Conservation (phyloP, 352 stramenopile genomes). For the Phytophthora constricta region DNA sequence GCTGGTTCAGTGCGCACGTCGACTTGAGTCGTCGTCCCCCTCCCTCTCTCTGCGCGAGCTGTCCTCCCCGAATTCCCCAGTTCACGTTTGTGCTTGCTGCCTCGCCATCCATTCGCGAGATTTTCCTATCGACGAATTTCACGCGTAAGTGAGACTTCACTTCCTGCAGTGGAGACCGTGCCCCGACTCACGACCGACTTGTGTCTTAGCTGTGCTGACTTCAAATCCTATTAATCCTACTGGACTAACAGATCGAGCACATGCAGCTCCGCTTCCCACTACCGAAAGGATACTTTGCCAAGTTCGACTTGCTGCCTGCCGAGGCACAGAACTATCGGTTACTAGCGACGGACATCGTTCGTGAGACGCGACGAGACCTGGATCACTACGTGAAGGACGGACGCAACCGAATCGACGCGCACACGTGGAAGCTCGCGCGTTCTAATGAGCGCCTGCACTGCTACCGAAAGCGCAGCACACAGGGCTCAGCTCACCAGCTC, state of each 20-base stretch:
- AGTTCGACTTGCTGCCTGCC: conserved; percentile 67
- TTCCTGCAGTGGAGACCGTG: conserved; percentile 17
- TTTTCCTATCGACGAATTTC: conserved; percentile 8
- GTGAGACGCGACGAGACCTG: conserved; percentile 64
- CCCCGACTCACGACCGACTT: neutral
- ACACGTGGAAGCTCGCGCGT: conserved; percentile 74
- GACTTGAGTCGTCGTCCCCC: conserved; percentile 27
- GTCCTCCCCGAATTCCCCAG: conserved; percentile 20
- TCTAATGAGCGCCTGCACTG: conserved; percentile 73
- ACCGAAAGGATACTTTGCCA: conserved; percentile 71
- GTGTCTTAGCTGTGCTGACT: neutral
- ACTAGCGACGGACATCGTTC: conserved; percentile 70
- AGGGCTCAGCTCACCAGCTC: conserved; percentile 36
- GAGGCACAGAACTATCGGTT: conserved; percentile 59
- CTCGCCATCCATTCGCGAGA: conserved; percentile 10
- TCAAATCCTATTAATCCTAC: neutral
- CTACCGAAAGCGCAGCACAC: conserved; percentile 51
- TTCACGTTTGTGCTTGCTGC: conserved; percentile 35
- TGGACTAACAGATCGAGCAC: neutral
- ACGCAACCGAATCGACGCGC: conserved; percentile 60
- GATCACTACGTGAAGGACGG: conserved; percentile 62
- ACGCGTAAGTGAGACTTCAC: neutral
- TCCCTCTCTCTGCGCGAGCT: neutral
- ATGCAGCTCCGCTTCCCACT: conserved; percentile 82
- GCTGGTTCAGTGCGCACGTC: conserved; percentile 21